Evolutionary conservation across 2,329 filamentous ascomycete species (phyloP), one percentile per base, ranked within the genome.

Genomic region (Aspergillus novoparasiticus): DNA sequence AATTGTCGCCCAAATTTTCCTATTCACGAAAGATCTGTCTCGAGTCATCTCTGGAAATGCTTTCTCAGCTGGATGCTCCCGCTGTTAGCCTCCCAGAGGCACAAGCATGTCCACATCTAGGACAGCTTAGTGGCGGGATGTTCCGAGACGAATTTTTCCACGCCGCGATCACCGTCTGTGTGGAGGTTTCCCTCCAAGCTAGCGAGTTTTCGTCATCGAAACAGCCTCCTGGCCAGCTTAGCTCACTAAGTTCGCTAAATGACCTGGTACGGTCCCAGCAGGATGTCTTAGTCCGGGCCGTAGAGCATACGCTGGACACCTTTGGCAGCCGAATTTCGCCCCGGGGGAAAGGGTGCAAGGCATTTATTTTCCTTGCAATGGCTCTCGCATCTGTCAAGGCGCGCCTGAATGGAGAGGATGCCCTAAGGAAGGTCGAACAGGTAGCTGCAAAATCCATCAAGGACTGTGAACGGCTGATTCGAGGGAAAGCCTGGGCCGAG

Each of bases 1-100:
- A 70, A 12, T 64, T 69, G 3, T 67, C 76, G 6, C 75, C 75
- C 0, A 72, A 74, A 60, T 79, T 72, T 55, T 76, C 76, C 6
- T 79, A 76, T 57, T 79, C 77, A 10, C 72, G 74, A 8, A 79
- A 78, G 57, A 61, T 77, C 8, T 78, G 76, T 57, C 64, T 78
- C 0, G 77, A 79, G 41, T 71, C 71, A 16, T 74, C 76, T 1
- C 62, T 79, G 26, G 74, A 75, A 19, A 71, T 79, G 28, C 65
- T 79, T 16, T 76, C 73, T 0, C 72, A 73, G 32, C 69, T 77
- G 60, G 66, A 71, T 43, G 57, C 71, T 4, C 67, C 71, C 0
- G 45, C 57, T 4, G 58, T 64, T 11, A 57, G 57, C n/a, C 36
- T 63, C 9, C 57, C 68, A 10, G 68, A 69, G 43, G 61, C 65